phyloP scores from a whole-genome alignment of 306 rosid species.

The Medicago truncatula region DNA sequence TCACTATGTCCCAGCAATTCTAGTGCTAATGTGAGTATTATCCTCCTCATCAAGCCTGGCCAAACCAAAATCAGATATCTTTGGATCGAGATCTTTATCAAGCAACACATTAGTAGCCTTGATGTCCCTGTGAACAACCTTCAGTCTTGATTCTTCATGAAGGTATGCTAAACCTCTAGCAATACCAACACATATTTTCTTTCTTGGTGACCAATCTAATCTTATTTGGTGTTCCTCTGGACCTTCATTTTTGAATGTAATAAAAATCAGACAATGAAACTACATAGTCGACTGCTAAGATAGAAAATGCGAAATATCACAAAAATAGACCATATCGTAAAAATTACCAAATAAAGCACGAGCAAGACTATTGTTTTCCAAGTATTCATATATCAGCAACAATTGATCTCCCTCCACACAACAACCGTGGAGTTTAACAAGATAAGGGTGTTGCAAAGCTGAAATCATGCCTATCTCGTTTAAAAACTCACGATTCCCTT shows the following conservation, averaged over 20 bases:
- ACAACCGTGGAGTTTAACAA: constrained; percentile 46
- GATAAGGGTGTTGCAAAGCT: constrained; percentile 55
- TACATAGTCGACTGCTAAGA: background rate
- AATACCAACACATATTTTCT: constrained; percentile 58
- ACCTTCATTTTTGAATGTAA: constrained; percentile 25
- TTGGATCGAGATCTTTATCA: constrained; percentile 47
- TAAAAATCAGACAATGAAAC: background rate
- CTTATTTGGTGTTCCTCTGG: background rate
- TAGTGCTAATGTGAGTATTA: constrained; percentile 52
- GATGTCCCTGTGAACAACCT: constrained; percentile 70
- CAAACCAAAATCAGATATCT: constrained; percentile 64
- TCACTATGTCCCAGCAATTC: constrained; percentile 55
- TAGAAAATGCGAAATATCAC: background rate
- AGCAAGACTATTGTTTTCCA: constrained; percentile 64
- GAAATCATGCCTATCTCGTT: constrained; percentile 79
- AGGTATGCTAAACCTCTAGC: constrained; percentile 63
- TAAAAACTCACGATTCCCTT: constrained; percentile 75
- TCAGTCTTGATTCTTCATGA: constrained; percentile 69
- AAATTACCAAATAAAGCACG: constrained; percentile 53
- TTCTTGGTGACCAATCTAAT: constrained; percentile 61
- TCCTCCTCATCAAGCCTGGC: constrained; percentile 63
- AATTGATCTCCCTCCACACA: constrained; percentile 55
- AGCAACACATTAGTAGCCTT: constrained; percentile 57
- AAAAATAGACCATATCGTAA: background rate
- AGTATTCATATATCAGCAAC: constrained; percentile 54